Percentiles rank a stretch among this genome's conserved stretches.
Evolutionary conservation across 179 eudicot species (phyloP).

Genomic region (Silene coronaria): DNA sequence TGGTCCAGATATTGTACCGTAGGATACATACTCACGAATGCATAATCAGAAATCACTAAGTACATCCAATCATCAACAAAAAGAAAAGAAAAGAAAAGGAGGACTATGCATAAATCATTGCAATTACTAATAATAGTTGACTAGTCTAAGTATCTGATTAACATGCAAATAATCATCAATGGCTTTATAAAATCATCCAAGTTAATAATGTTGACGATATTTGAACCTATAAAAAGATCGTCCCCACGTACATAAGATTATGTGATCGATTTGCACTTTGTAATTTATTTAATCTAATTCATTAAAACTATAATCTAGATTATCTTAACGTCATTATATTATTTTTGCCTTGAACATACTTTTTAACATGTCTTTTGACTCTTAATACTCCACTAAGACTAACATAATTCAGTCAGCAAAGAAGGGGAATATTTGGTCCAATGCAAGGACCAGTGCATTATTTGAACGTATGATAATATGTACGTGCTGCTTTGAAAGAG

Average conservation of each 20-base stretch:
- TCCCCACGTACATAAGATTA: conserved; percentile 29
- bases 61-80: conserved; percentile 31
- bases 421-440: conserved; percentile 8
- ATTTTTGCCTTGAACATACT: conserved; percentile 12
- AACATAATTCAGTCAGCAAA: background rate
- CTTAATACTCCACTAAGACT: background rate
- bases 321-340: conserved; percentile 15
- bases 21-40: conserved; percentile 1
- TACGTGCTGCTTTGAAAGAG: background rate
- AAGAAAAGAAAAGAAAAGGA: background rate
- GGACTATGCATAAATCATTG: background rate
- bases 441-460: background rate
- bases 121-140: conserved; percentile 23
- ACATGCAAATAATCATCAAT: conserved; percentile 15
- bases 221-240: conserved; percentile 15
- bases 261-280: conserved; percentile 13
- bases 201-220: conserved; percentile 14
- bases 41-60: conserved; percentile 14
- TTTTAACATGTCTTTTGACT: conserved; percentile 25
- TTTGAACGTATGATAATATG: background rate
- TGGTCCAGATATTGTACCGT: conserved; percentile 1
- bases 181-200: conserved; percentile 11
- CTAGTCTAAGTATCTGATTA: conserved; percentile 26
- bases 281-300: conserved; percentile 2
- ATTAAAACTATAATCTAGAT: conserved; percentile 19